Conservation (phyloP, 2,329 filamentous ascomycete species). For the Alternaria conjuncta region DNA sequence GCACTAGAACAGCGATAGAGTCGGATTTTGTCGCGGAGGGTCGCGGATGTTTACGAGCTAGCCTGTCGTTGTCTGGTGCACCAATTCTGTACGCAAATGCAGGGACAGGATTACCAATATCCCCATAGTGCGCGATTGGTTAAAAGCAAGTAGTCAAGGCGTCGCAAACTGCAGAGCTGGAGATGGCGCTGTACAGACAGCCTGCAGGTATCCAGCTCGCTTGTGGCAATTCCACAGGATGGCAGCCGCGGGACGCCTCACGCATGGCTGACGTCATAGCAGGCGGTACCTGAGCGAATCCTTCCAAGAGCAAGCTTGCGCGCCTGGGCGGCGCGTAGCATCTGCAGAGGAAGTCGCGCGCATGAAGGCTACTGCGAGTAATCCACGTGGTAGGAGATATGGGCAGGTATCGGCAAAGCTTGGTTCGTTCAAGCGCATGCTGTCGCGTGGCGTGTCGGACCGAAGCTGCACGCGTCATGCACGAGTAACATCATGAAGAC, state of each 20-base stretch:
- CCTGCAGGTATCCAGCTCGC: conserved; percentile 5
- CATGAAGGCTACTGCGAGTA: background rate
- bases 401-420: background rate
- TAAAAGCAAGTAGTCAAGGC: background rate
- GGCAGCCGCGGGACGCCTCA: background rate
- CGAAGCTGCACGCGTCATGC: background rate
- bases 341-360: background rate
- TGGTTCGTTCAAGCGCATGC: background rate
- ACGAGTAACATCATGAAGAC: background rate
- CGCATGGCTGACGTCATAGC: conserved; percentile 7
- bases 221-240: background rate
- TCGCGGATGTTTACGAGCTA: conserved; percentile 21
- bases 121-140: conserved; percentile 8
- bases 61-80: conserved; percentile 11
- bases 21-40: conserved; percentile 16
- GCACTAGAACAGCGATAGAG: background rate
- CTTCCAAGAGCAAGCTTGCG: background rate
- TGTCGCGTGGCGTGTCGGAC: background rate
- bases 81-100: conserved; percentile 7
- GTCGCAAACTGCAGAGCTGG: background rate
- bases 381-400: background rate
- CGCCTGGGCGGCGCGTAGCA: background rate
- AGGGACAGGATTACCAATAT: conserved; percentile 1
- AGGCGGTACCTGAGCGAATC: background rate
- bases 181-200: conserved; percentile 3